A percentile compares a stretch with the other conserved stretches of the same genome.
Conservation (phyloP, 2,329 filamentous ascomycete species). For the Nemania sp. region DNA sequence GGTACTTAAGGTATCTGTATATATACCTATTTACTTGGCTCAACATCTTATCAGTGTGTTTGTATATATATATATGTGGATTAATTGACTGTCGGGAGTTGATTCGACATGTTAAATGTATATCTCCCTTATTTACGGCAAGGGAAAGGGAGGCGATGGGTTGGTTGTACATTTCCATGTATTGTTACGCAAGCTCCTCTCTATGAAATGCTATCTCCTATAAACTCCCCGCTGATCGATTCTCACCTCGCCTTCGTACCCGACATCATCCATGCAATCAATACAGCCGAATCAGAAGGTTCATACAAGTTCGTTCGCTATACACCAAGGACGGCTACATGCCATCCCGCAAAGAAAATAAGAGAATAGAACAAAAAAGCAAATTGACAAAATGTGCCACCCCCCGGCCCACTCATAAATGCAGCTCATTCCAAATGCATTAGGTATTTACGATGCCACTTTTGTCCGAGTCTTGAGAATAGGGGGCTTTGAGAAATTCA, state of each 20-base stretch:
- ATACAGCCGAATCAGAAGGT: constrained; percentile 11
- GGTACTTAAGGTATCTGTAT: no score
- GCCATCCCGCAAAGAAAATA: background rate
- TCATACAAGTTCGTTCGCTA: constrained; percentile 22
- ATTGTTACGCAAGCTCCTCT: background rate
- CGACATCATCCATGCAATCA: constrained; percentile 17
- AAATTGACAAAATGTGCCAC: background rate
- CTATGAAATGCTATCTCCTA: constrained; percentile 41
- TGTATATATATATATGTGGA: no score
- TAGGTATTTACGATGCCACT: constrained; percentile 8
- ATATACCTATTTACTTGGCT: no score
- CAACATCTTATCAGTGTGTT: no score
- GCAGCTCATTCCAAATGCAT: constrained; percentile 28
- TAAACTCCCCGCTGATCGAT: constrained; percentile 28
- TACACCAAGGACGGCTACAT: constrained; percentile 26
- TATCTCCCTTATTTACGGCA: no score
- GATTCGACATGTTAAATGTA: no score
- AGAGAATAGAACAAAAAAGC: no score
- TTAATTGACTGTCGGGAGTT: no score
- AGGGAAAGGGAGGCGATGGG: background rate
- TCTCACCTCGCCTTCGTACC: constrained; percentile 1
- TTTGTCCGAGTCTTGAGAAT: background rate
- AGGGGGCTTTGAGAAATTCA: background rate
- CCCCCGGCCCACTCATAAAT: constrained; percentile 28
- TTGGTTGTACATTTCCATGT: background rate